A percentile compares a stretch with the other conserved stretches of the same genome.
phyloP scores from a whole-genome alignment of 495 filamentous ascomycete species.

The Astrothelium macrocarpum region DNA sequence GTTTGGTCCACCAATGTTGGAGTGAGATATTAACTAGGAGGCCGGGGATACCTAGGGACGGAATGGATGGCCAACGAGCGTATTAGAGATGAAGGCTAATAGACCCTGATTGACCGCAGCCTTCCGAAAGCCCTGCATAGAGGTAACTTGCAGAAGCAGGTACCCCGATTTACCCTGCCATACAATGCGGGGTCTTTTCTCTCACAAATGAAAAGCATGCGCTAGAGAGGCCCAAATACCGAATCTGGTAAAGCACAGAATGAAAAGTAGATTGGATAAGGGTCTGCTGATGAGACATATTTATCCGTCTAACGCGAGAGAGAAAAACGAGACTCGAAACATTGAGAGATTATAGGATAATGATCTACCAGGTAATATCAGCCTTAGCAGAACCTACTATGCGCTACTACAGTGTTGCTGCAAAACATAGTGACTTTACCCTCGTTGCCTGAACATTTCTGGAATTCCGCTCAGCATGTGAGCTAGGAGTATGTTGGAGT shows the following conservation, averaged over 20 bases:
- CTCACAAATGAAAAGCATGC: background rate
- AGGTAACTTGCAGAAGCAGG: background rate
- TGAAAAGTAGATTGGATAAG: background rate
- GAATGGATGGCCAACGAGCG: background rate
- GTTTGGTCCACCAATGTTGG: background rate
- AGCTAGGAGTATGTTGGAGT: background rate
- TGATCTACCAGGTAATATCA: background rate
- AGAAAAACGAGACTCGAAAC: background rate
- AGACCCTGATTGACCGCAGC: background rate
- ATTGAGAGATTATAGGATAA: background rate
- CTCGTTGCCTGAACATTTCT: background rate
- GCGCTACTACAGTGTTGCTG: background rate
- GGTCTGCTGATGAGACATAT: constrained; percentile 2
- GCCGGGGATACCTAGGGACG: background rate
- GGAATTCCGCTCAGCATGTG: background rate
- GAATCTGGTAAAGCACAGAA: background rate
- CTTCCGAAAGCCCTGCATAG: background rate
- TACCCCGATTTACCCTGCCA: background rate
- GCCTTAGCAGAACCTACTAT: background rate
- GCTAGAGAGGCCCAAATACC: background rate
- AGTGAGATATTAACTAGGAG: background rate
- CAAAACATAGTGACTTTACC: background rate
- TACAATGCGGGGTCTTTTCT: background rate
- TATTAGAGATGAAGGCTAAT: background rate
- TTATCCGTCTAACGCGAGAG: background rate